These are phyloP conservation scores for Waltiozyma sp. DNA, from an alignment of 1,139 yeast genomes.

Conservation along the genomic window DNA sequence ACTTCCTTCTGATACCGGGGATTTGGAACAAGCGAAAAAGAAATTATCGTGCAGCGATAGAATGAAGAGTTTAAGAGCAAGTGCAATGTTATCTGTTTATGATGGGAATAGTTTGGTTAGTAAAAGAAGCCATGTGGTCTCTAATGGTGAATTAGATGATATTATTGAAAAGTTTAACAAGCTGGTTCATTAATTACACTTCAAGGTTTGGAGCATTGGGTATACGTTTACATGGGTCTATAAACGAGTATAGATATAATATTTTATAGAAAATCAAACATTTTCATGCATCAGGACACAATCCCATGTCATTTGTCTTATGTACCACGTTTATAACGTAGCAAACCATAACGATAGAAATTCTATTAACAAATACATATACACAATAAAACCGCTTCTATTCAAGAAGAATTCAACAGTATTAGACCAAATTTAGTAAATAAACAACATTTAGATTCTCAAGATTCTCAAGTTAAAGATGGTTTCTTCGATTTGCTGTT, in stretches of 20 bases:
- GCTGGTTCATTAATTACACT: too few species aligned
- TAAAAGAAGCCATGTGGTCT: background rate
- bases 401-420: too few species aligned
- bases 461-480: constrained; percentile 71
- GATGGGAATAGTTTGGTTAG: background rate
- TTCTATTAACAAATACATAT: background rate
- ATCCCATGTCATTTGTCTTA: too few species aligned
- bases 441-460: constrained; percentile 35
- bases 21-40: background rate
- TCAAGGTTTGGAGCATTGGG: too few species aligned
- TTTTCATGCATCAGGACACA: too few species aligned
- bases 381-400: background rate
- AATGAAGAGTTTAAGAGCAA: background rate
- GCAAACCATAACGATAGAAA: too few species aligned
- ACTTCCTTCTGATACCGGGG: background rate
- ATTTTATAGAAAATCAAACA: too few species aligned
- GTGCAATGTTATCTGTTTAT: background rate
- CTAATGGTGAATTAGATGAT: background rate
- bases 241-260: too few species aligned
- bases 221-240: too few species aligned
- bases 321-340: too few species aligned
- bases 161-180: background rate
- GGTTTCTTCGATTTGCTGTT: constrained; percentile 81
- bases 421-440: too few species aligned
- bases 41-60: background rate